Base-by-base conservation (phyloP, 495 filamentous ascomycete species). In the Cenococcum geophilum region DNA sequence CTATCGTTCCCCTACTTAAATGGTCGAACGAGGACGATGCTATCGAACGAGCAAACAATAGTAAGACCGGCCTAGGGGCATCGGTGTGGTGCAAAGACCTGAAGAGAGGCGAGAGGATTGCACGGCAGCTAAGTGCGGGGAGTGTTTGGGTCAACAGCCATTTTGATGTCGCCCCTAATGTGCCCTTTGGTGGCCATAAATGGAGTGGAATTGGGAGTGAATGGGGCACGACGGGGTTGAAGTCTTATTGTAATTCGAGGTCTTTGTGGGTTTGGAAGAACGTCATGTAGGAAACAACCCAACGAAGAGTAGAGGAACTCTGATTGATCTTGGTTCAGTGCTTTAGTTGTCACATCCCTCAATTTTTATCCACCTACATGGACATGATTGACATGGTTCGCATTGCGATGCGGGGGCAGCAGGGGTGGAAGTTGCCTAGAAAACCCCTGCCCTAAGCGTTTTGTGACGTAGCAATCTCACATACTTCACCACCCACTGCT, bases 21-120 rank as follows among this genome's bases (percentile, higher is more conserved):
- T 87, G 81, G 80, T 72, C 70, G 0, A 72, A 77, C n/a, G 81
- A 84, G 57, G 78, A 79, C 20, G 83, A 86, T 35, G 82, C 85
- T 4, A 63, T 87, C 56, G 70, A 62, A 34, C 75, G 80, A 23
- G 80, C 81, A 1, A 87, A 87, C 69, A 71, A 78, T 18, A 70
- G 75, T 21, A 80, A 83, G 43, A 77, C 76, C 0, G 83, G 82
- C 0, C 74, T 86, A 4, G 83, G 80, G 2, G 79, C 83, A 1
- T 81, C 78, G 0, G 75, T 86, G 0, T 86, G 82, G 74, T 77
- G 75, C n/a, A 73, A 68, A 8, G 80, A 86, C 58, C 27, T 83
- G 1, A 74, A 69, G 25, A 70, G 74, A 5, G 83, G 81, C 3
- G 72, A 77, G 35, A 62, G 74, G 2, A 76, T 86, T 27, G 83